Conservation (phyloP, 1,139 yeast genomes). For the Blastobotrys serpentis region DNA sequence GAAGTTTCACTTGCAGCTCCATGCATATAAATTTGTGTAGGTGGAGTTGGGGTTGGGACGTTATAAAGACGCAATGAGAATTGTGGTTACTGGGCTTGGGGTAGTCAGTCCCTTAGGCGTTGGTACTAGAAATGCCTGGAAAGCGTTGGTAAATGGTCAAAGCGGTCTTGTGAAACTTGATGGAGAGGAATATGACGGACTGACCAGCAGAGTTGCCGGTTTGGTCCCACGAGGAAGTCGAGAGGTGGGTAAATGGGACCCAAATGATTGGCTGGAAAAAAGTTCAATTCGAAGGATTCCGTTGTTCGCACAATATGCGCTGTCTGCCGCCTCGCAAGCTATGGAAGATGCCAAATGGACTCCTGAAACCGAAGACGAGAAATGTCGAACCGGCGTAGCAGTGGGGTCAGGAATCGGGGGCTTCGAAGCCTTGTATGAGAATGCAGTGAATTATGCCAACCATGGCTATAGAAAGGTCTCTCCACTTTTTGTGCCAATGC, state of each 20-base stretch:
- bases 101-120: conserved; percentile 83
- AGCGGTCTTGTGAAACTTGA: conserved; percentile 43
- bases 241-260: conserved; percentile 53
- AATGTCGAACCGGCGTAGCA: conserved; percentile 60
- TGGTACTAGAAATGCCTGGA: conserved; percentile 43
- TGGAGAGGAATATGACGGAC: conserved; percentile 51
- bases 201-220: conserved; percentile 80
- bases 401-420: conserved; percentile 95
- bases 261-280: conserved; percentile 37
- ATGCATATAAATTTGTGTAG: no score
- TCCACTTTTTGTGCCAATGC: conserved; percentile 81
- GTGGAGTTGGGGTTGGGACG: conserved; percentile 1
- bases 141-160: conserved; percentile 35
- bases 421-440: conserved; percentile 67
- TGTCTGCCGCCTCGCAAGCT: conserved; percentile 78
- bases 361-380: conserved; percentile 40
- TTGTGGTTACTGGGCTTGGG: conserved; percentile 91
- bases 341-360: conserved; percentile 60
- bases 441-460: conserved; percentile 49
- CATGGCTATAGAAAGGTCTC: conserved; percentile 71
- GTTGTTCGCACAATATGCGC: conserved; percentile 71
- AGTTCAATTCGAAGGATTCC: conserved; percentile 57
- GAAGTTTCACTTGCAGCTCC: no score
- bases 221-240: conserved; percentile 59
- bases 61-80: conserved; percentile 43